Percentiles rank a stretch among this genome's conserved stretches.
phyloP scores from a whole-genome alignment of 2,329 filamentous ascomycete genomes.

The Colletotrichum neosansevieriae region DNA sequence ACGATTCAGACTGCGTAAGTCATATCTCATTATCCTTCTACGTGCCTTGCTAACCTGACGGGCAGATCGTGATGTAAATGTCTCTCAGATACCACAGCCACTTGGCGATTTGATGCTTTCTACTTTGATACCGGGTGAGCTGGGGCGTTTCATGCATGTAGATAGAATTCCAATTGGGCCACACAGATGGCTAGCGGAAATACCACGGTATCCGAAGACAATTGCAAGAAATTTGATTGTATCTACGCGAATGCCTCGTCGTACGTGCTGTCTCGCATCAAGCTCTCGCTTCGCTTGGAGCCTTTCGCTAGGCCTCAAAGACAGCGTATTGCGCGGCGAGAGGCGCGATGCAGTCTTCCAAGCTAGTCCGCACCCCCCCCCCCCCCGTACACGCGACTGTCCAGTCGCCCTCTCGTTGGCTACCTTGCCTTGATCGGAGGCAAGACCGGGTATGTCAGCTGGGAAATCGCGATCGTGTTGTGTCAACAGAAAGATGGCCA shows the following conservation, averaged over 20 bases:
- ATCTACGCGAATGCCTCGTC: too few relatives aligned
- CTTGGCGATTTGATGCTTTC: conserved; percentile 35
- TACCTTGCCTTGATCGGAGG: conserved; percentile 17
- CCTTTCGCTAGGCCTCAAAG: not conserved
- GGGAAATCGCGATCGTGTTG: conserved; percentile 12
- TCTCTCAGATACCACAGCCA: conserved; percentile 34
- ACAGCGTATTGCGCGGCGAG: conserved; percentile 19
- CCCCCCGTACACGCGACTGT: not conserved
- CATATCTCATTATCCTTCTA: not conserved
- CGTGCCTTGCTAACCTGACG: not conserved
- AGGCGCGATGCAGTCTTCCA: conserved; percentile 13
- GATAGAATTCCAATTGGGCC: conserved; percentile 21
- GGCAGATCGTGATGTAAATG: conserved; percentile 39
- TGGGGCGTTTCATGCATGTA: conserved; percentile 28
- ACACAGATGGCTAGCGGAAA: conserved; percentile 10
- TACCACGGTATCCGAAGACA: conserved; percentile 23
- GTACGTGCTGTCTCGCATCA: too few relatives aligned
- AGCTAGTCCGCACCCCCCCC: conserved; percentile 16
- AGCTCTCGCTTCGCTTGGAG: too few relatives aligned
- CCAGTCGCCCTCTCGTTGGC: conserved; percentile 20
- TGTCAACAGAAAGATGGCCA: conserved; percentile 16
- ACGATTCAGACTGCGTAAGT: conserved; percentile 91
- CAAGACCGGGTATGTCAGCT: conserved; percentile 19
- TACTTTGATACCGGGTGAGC: conserved; percentile 8
- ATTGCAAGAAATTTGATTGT: conserved; percentile 7